Conservation (phyloP, 768 basidiomycete genomes). For the Boletus vinaceobasis region DNA sequence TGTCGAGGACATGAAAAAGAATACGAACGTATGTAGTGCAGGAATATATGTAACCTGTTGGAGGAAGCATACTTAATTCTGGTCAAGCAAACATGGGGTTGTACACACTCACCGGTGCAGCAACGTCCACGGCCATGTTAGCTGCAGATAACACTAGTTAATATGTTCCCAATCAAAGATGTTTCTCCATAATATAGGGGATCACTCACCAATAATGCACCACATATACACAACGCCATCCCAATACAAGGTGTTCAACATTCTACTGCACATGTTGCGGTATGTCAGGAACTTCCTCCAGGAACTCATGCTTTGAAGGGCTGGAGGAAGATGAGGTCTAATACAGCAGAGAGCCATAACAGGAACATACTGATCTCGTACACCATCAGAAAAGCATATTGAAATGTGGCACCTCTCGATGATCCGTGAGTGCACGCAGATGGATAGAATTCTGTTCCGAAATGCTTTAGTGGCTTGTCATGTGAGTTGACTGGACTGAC, state of each 20-base stretch:
- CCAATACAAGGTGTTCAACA: constrained; percentile 23
- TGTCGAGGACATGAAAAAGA: neutral
- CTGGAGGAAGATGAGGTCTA: constrained; percentile 2
- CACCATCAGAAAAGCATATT: constrained; percentile 14
- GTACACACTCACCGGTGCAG: constrained; percentile 18
- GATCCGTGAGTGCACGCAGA: constrained; percentile 10
- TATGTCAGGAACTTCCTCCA: constrained; percentile 25
- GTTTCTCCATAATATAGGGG: neutral
- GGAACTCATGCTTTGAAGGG: constrained; percentile 21
- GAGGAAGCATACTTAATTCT: neutral
- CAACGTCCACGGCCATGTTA: constrained; percentile 11
- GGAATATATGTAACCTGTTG: constrained; percentile 12
- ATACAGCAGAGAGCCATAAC: neutral
- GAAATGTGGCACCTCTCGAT: constrained; percentile 7
- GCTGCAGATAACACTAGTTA: constrained; percentile 7
- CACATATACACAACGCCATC: constrained; percentile 27
- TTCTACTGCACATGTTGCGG: constrained; percentile 11
- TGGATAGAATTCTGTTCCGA: constrained; percentile 12
- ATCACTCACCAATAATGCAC: constrained; percentile 17
- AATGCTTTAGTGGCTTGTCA: neutral
- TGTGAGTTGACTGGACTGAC: constrained; percentile 10
- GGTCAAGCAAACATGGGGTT: too few relatives aligned
- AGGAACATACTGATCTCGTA: constrained; percentile 21
- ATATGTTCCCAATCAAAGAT: neutral
- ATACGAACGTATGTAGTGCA: constrained; percentile 22